Evolutionary conservation across 768 basidiomycete genomes (phyloP), one percentile per base, ranked within the genome.

Genomic region (Pleurotus tuber-regium): DNA sequence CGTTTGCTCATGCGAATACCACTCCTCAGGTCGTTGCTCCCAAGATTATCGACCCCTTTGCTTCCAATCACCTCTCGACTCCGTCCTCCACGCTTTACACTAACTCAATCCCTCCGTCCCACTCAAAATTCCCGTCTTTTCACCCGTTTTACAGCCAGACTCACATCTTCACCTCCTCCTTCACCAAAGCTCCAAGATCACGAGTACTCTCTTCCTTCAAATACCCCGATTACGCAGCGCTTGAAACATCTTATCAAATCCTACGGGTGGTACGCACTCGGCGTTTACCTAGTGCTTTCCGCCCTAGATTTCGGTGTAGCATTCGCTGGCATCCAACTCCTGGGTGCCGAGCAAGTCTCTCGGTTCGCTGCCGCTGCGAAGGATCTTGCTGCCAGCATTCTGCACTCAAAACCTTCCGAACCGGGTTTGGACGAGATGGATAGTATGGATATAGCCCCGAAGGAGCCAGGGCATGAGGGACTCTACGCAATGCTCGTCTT

Each of bases 241-340:
- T 73, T 94, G 19, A 92, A 86, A 62, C 78, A 82, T 58, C 86
- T 98, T 52, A 86, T 94, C 53, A 94, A 89, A 64, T 81, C 88
- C 3, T 97, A 98, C 65, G 96, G 96, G 25, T 93, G 91, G 90
- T 96, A 95, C 64, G 93, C 97, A 16, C 77, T 98, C 24, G 94
- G 89, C 26, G 85, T 98, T 21, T 99, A 99, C 73, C 38, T 86
- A 55, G 63, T 86, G 43, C 64, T 98, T 50, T 79, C 81, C 35
- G 72, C 75, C 5, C 62, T 94, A 63, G 97, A 99, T 66, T 93
- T 98, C 64, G 71, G 80, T 29, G 75, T 97, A 60, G 84, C 89
- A 0, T 97, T 97, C 64, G 78, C 84, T 41, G 84, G 84, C 46
- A 83, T 99, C 63, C 87, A 91, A 59, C 73, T 92, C 36, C 73